Evolutionary conservation across 306 rosid genomes (phyloP).

Genomic region (Prunus fruticosa): DNA sequence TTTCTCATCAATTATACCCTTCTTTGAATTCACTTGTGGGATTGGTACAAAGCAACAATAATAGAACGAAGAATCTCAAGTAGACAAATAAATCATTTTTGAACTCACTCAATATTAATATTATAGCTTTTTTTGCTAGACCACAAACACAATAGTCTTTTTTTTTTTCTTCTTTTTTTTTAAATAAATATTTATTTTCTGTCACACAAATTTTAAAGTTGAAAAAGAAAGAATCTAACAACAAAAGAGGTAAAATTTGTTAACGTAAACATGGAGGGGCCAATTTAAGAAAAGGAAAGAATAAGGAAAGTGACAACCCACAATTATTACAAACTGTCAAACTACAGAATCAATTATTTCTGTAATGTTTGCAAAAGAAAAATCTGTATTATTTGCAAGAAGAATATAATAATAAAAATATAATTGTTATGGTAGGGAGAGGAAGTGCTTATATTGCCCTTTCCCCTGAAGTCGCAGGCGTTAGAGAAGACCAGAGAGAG

Average conservation of each 20-base stretch:
- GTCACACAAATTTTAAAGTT: background rate
- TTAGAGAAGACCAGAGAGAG: constrained; percentile 36
- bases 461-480: constrained; percentile 8
- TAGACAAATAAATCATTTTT: background rate
- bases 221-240: constrained; percentile 12
- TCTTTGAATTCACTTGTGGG: too few species aligned
- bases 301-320: constrained; percentile 24
- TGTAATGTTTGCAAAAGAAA: background rate
- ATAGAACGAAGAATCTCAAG: too few species aligned
- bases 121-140: background rate
- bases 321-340: constrained; percentile 6
- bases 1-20: too few species aligned
- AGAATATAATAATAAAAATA: background rate
- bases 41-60: too few species aligned
- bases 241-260: background rate
- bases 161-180: background rate
- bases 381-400: background rate
- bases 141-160: background rate
- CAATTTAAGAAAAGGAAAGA: background rate
- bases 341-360: constrained; percentile 21
- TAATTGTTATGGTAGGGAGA: background rate
- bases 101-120: background rate
- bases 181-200: too few species aligned
- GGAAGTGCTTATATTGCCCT: background rate
- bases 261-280: background rate